A percentile compares a stretch with the other conserved stretches of the same genome.
Evolutionary conservation across 208 protist species (phyloP).

Genomic region (Angomonas ambiguus): DNA sequence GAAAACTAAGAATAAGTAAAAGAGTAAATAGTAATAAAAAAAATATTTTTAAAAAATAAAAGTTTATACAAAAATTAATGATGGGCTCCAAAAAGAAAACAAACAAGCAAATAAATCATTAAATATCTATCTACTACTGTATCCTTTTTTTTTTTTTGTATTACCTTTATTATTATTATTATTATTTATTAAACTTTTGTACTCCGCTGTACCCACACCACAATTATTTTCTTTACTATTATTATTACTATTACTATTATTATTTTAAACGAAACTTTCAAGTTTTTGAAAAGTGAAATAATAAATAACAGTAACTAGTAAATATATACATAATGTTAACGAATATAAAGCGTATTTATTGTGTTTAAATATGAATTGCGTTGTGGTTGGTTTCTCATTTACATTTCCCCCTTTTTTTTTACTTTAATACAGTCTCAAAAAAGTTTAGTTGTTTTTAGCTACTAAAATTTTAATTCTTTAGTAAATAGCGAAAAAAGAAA

Average conservation of each 20-base stretch:
- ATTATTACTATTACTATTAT: neutral
- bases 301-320: neutral
- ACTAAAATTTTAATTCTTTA: too few species aligned
- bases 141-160: too few species aligned
- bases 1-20: neutral
- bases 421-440: too few species aligned
- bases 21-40: neutral
- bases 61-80: neutral
- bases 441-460: too few species aligned
- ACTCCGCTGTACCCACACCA: too few species aligned
- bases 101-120: too few species aligned
- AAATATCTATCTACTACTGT: too few species aligned
- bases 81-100: neutral
- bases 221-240: conserved; percentile 7
- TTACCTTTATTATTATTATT: neutral
- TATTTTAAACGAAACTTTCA: neutral
- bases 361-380: too few species aligned
- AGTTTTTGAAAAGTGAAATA: neutral
- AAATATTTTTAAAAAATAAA: neutral
- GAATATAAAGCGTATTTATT: neutral
- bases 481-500: too few species aligned
- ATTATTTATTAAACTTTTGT: too few species aligned
- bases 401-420: too few species aligned
- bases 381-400: too few species aligned
- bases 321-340: neutral